These are phyloP conservation scores for Sarocladium brachiariae DNA, from an alignment of 2,329 filamentous ascomycete species.

Conservation along the genomic window DNA sequence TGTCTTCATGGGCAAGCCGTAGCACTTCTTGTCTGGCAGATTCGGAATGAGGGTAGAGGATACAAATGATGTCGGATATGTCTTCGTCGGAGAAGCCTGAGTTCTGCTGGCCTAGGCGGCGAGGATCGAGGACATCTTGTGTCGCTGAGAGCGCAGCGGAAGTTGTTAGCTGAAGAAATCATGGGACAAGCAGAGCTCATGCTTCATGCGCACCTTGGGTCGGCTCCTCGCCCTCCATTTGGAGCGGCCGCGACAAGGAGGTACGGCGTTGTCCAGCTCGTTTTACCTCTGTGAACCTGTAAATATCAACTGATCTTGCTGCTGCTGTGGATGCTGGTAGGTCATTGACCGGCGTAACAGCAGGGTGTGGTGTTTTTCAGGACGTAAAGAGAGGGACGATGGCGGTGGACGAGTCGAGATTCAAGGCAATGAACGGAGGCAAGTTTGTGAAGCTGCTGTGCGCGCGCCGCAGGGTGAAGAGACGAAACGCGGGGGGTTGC, in stretches of 20 bases:
- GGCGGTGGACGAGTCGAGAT: background rate
- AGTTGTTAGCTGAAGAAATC: conserved; percentile 13
- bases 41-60: conserved; percentile 72
- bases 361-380: background rate
- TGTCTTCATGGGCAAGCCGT: conserved; percentile 39
- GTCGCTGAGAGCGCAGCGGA: conserved; percentile 46
- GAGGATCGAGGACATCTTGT: conserved; percentile 73
- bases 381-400: background rate
- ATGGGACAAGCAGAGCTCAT: background rate
- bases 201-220: conserved; percentile 30
- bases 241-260: conserved; percentile 24
- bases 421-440: background rate
- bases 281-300: too few relatives aligned
- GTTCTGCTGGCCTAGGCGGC: conserved; percentile 70
- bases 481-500: conserved; percentile 1
- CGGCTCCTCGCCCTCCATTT: conserved; percentile 39
- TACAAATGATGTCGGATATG: conserved; percentile 80
- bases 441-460: background rate
- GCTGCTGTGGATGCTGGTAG: too few relatives aligned
- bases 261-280: conserved; percentile 6
- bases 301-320: too few relatives aligned
- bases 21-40: conserved; percentile 66
- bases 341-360: too few relatives aligned
- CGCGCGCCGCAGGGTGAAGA: background rate
- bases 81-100: conserved; percentile 79